Conservation (phyloP, 805 yeast genomes). For the Zygosaccharomyces rouxii region DNA sequence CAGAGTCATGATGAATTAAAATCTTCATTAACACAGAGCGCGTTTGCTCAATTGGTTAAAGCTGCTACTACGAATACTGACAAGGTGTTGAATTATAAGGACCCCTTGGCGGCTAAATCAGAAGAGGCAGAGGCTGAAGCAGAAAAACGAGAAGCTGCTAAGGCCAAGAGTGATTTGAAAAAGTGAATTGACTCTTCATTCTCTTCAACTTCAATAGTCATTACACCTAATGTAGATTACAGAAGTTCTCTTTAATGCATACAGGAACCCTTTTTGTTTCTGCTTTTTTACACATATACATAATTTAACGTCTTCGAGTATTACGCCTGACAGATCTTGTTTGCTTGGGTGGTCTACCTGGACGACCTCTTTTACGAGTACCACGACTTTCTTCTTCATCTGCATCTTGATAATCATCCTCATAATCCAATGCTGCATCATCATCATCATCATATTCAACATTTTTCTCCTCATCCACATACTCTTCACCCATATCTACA, state of each 20-base stretch:
- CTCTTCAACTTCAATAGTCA: not conserved
- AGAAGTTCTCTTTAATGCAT: not conserved
- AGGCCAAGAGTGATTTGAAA: not conserved
- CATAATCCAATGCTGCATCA: constrained; percentile 16
- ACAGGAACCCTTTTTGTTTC: not conserved
- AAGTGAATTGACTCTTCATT: not conserved
- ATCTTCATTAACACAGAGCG: constrained; percentile 44
- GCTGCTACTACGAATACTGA: constrained; percentile 64
- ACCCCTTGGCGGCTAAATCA: constrained; percentile 4
- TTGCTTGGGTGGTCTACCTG: constrained; percentile 8
- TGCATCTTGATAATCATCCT: constrained; percentile 11
- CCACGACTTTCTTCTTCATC: constrained; percentile 10
- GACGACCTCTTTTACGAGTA: constrained; percentile 15
- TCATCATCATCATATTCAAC: constrained; percentile 12
- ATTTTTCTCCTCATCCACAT: constrained; percentile 16
- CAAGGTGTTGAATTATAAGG: constrained; percentile 25
- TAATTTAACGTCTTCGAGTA: constrained; percentile 8
- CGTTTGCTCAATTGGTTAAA: constrained; percentile 65
- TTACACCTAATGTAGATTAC: not conserved
- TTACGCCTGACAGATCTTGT: constrained; percentile 12
- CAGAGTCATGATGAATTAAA: constrained; percentile 26
- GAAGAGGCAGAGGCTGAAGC: not conserved
- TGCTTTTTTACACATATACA: not conserved
- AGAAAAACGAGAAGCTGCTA: not conserved
- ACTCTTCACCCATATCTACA: constrained; percentile 17